A percentile compares a stretch with the other conserved stretches of the same genome.
Conservation (phyloP, 2,329 filamentous ascomycete species). For the Knufia fluminis region DNA sequence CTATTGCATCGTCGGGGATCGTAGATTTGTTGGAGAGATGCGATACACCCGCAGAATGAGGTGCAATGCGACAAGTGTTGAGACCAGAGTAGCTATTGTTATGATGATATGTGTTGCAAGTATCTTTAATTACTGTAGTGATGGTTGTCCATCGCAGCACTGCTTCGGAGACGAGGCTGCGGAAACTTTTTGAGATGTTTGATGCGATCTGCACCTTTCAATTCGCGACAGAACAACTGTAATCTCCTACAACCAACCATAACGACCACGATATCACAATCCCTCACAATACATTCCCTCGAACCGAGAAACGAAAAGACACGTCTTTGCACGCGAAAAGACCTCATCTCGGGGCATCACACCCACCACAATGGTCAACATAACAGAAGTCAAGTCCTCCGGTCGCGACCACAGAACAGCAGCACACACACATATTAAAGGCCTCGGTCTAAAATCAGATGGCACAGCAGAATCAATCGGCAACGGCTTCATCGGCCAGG, state of each 20-base stretch:
- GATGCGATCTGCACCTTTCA: not conserved
- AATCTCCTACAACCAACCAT: not conserved
- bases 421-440: constrained; percentile 95
- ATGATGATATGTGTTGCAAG: no score
- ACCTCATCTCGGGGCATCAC: not conserved
- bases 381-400: constrained; percentile 90
- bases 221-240: not conserved
- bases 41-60: not conserved
- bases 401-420: constrained; percentile 92
- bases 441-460: constrained; percentile 76
- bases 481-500: constrained; percentile 83
- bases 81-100: no score
- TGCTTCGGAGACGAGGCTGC: not conserved
- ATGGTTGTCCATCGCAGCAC: no score
- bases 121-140: no score
- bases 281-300: not conserved
- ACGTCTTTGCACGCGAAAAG: not conserved
- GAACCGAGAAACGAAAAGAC: not conserved
- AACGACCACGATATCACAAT: not conserved
- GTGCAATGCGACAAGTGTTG: not conserved
- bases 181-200: not conserved
- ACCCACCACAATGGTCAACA: constrained; percentile 60
- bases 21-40: not conserved
- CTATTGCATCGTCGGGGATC: not conserved
- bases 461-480: constrained; percentile 72